These are phyloP conservation scores for Brettanomyces sp. DNA, from an alignment of 805 yeast genomes.

Conservation along the genomic window DNA sequence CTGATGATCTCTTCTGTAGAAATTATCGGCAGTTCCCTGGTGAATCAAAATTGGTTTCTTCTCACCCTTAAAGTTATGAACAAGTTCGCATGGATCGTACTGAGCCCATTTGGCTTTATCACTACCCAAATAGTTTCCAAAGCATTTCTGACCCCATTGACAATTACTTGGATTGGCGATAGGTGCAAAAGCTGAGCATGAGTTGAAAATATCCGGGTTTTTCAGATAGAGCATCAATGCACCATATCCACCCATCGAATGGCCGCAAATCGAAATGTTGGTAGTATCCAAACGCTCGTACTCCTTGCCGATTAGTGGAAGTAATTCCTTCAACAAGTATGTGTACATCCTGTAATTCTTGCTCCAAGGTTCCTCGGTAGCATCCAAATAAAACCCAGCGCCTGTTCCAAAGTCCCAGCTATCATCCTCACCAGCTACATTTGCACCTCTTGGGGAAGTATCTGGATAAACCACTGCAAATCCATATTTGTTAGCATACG, in stretches of 20 bases:
- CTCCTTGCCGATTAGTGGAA: constrained; percentile 34
- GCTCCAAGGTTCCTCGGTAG: constrained; percentile 64
- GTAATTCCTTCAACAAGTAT: constrained; percentile 70
- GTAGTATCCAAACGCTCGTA: constrained; percentile 48
- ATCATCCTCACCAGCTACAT: constrained; percentile 52
- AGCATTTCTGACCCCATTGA: constrained; percentile 87
- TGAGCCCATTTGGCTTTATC: constrained; percentile 53
- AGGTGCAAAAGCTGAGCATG: constrained; percentile 88
- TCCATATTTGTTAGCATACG: constrained; percentile 71
- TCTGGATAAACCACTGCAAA: constrained; percentile 91
- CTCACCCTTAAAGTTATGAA: constrained; percentile 47
- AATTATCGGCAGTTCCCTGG: constrained; percentile 73
- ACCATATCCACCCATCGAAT: constrained; percentile 98
- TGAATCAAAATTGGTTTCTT: constrained; percentile 64
- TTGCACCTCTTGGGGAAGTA: constrained; percentile 88
- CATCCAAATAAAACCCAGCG: constrained; percentile 90
- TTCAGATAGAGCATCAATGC: constrained; percentile 61
- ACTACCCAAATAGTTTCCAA: constrained; percentile 65
- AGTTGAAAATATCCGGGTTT: constrained; percentile 63
- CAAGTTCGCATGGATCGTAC: constrained; percentile 79
- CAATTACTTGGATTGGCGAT: constrained; percentile 68
- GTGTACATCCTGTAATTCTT: constrained; percentile 78
- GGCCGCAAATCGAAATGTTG: constrained; percentile 78
- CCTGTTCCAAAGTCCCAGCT: constrained; percentile 89
- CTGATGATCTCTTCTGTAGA: constrained; percentile 42